Conservation (phyloP, 768 basidiomycete species). For the Lactarius sanguifluus region DNA sequence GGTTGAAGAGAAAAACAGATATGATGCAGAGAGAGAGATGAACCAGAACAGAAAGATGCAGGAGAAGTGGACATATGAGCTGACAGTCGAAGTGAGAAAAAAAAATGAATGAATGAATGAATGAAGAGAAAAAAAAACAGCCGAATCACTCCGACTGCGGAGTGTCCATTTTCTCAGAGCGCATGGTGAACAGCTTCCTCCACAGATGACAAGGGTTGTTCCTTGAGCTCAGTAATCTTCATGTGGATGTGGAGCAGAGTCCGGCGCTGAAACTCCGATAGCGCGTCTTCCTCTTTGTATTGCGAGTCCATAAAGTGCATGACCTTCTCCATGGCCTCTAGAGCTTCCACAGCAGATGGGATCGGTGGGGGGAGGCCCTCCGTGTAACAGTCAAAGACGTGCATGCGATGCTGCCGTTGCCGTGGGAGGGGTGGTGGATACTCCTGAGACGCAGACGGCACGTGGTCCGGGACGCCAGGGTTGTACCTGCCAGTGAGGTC, state of each 20-base stretch:
- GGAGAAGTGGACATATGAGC: slow-evolving; percentile 16
- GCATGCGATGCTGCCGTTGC: slow-evolving; percentile 26
- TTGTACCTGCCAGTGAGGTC: slow-evolving; percentile 23
- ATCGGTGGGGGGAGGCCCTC: slow-evolving; percentile 15
- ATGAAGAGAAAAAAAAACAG: background rate
- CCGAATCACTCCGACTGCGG: slow-evolving; percentile 9
- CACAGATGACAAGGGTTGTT: slow-evolving; percentile 15
- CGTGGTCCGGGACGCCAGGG: slow-evolving; percentile 24
- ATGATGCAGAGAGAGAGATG: slow-evolving; percentile 28
- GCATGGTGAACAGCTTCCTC: slow-evolving; percentile 21
- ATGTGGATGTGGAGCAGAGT: slow-evolving; percentile 50
- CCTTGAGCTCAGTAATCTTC: slow-evolving; percentile 28
- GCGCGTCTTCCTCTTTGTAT: slow-evolving; percentile 41
- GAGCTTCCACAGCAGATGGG: slow-evolving; percentile 50
- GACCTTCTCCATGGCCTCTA: slow-evolving; percentile 54
- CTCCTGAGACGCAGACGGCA: slow-evolving; percentile 21
- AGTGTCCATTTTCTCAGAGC: slow-evolving; percentile 23
- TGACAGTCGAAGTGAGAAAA: background rate
- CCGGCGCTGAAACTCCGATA: slow-evolving; percentile 48
- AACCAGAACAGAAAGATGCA: slow-evolving; percentile 15
- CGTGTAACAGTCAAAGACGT: slow-evolving; percentile 26
- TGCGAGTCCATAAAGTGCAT: slow-evolving; percentile 52
- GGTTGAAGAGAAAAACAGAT: slow-evolving; percentile 18
- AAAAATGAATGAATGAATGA: background rate
- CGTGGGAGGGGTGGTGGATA: slow-evolving; percentile 20